Base-by-base conservation (phyloP, 129 eudicot species). In the Apium graveolens region DNA sequence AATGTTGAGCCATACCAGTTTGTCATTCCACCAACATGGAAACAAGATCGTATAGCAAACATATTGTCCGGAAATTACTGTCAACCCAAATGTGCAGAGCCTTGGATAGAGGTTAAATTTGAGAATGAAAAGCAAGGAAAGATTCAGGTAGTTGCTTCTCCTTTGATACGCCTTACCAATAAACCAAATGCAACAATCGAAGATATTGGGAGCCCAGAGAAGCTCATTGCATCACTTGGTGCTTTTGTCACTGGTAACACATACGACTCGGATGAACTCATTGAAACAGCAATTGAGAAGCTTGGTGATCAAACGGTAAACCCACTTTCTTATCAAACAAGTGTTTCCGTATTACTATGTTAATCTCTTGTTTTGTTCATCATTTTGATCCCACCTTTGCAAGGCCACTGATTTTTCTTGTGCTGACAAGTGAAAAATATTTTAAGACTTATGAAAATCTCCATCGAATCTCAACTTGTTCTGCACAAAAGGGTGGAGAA, bases 71-170 rank as follows among this genome's bases (percentile, higher is more conserved):
- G 99, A 3, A 96, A 96, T 79, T 96, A 96, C 81, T 96, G 97
- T 85, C 99, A 96, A 74, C 97, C 99, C 48, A 96, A 96, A 84
- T 96, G 99, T 38, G 99, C 99, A 24, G 99, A 96, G 89, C 99
- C 99, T 24, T 96, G 99, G 99, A 82, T 96, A n/a, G 99, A 96
- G 90, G 99, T 96, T n/a, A 96, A 96, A 81, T 96, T 96, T 76
- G 99, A 96, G 83, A 91, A 96, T 57, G 97, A 90, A 68, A 92
- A 86, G 35, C 97, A 96, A 80, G 99, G 99, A 7, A 96, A 90
- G 79, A 82, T 96, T 75, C 99, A 96, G 86, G 97, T 96, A 34
- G 97, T 92, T 44, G 99, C 99, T 63, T 92, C 99, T 42, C 99
- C 99, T 41, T 81, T 96, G 29, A 90, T 96, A 20, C 92, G 99